Percentiles rank a stretch among this genome's conserved stretches.
Conservation (phyloP, 2,329 filamentous ascomycete genomes). For the Delphinella strobiligena region DNA sequence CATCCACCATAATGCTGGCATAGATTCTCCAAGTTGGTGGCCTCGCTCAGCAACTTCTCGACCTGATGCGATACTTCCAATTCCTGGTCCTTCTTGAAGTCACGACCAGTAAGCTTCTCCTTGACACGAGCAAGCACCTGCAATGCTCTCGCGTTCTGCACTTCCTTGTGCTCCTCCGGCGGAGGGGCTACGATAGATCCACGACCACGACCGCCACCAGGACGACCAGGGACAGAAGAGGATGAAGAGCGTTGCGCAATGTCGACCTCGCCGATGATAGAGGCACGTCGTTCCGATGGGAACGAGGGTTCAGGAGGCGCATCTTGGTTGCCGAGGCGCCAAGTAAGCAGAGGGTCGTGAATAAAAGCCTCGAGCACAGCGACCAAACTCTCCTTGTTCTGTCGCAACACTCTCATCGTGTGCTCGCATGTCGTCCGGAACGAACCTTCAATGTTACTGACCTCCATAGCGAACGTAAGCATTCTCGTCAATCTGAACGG, state of each 20-base stretch:
- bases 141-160: conserved; percentile 83
- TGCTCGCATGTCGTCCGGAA: conserved; percentile 98
- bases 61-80: conserved; percentile 79
- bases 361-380: conserved; percentile 98
- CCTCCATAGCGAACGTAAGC: conserved; percentile 99
- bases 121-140: conserved; percentile 86
- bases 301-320: conserved; percentile 49
- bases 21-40: conserved; percentile 91
- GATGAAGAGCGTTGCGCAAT: background rate
- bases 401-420: conserved; percentile 90
- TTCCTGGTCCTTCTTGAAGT: conserved; percentile 81
- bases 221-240: conserved; percentile 2
- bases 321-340: conserved; percentile 63
- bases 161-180: conserved; percentile 45
- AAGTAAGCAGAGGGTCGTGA: conserved; percentile 96
- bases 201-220: background rate
- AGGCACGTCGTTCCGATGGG: conserved; percentile 47
- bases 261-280: conserved; percentile 37
- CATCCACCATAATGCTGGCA: conserved; percentile 99
- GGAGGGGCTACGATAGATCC: background rate
- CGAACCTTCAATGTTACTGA: conserved; percentile 97
- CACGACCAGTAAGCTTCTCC: conserved; percentile 87
- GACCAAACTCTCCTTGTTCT: conserved; percentile 98
- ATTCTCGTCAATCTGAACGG: conserved; percentile 97
- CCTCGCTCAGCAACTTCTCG: conserved; percentile 86